Conservation (phyloP, 345 rosid genomes). For the Ailanthus altissimus region DNA sequence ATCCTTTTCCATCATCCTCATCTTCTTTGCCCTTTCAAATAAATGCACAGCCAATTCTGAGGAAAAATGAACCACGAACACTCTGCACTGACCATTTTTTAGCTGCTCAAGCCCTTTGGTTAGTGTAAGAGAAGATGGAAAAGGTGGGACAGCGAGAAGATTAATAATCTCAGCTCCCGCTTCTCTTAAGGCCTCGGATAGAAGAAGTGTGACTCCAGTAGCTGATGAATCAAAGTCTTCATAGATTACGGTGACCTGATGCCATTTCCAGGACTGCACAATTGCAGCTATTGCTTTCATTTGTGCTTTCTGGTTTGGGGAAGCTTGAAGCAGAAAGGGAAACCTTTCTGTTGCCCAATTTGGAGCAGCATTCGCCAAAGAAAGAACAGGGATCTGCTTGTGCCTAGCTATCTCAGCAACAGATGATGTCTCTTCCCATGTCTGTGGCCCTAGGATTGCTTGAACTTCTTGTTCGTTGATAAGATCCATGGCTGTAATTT, state of each 20-base stretch:
- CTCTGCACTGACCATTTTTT: conserved; percentile 25
- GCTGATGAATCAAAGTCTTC: conserved; percentile 26
- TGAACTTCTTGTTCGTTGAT: conserved; percentile 4
- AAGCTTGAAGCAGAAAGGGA: conserved; percentile 28
- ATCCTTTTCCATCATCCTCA: conserved; percentile 37
- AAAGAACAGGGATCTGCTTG: conserved; percentile 25
- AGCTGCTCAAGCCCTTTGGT: conserved; percentile 18
- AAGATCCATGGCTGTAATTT: conserved; percentile 15
- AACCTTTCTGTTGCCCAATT: conserved; percentile 25
- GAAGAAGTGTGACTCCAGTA: conserved; percentile 14
- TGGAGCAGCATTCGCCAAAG: conserved; percentile 26
- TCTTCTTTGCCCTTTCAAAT: conserved; percentile 27
- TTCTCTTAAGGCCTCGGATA: conserved; percentile 21
- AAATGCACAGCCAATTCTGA: conserved; percentile 9
- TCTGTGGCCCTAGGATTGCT: conserved; percentile 33
- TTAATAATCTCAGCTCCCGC: conserved; percentile 7
- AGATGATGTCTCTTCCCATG: conserved; percentile 32
- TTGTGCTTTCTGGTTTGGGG: conserved; percentile 24
- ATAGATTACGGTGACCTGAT: conserved; percentile 19
- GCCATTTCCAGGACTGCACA: conserved; percentile 32
- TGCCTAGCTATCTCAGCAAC: conserved; percentile 17
- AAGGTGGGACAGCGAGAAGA: conserved; percentile 13
- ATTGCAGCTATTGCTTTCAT: conserved; percentile 34
- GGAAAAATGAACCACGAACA: conserved; percentile 38
- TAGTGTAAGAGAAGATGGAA: conserved; percentile 1